phyloP scores from a whole-genome alignment of 2,329 filamentous ascomycete genomes.

The Metarhizium brunneum region DNA sequence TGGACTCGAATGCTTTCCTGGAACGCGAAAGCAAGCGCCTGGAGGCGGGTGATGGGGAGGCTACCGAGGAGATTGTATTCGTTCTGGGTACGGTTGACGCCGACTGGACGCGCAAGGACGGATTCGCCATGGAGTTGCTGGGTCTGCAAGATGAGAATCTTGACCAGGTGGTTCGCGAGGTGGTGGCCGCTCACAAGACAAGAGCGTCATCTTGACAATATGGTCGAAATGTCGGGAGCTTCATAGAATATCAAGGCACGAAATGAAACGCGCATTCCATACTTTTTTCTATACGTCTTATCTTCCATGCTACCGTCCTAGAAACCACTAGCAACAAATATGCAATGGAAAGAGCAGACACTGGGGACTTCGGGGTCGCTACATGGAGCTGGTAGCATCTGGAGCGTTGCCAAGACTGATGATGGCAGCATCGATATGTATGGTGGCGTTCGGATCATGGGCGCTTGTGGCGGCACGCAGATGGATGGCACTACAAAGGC shows the following conservation, averaged over 20 bases:
- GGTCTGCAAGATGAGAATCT: slow-evolving; percentile 37
- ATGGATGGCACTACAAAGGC: too few species aligned
- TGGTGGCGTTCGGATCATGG: too few species aligned
- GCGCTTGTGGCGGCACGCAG: too few species aligned
- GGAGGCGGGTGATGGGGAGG: slow-evolving; percentile 26
- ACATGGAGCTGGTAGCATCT: too few species aligned
- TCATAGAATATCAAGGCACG: not conserved
- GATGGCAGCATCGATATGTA: too few species aligned
- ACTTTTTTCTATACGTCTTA: too few species aligned
- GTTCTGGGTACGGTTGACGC: slow-evolving; percentile 37
- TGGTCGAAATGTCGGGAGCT: not conserved
- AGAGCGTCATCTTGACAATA: not conserved
- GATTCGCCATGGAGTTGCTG: slow-evolving; percentile 37
- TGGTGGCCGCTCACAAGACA: slow-evolving; percentile 18
- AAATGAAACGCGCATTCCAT: not conserved
- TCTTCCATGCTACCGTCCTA: too few species aligned
- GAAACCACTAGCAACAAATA: too few species aligned
- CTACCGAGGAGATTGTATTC: slow-evolving; percentile 39
- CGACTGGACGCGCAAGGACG: slow-evolving; percentile 35
- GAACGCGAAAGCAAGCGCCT: slow-evolving; percentile 24
- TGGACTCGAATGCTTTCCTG: slow-evolving; percentile 31
- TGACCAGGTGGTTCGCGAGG: slow-evolving; percentile 28
- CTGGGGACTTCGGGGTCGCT: too few species aligned
- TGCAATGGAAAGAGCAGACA: too few species aligned
- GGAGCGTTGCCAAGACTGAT: too few species aligned